Evolutionary conservation across 768 basidiomycete species (phyloP).

Genomic region (Tephrocybe rancida): DNA sequence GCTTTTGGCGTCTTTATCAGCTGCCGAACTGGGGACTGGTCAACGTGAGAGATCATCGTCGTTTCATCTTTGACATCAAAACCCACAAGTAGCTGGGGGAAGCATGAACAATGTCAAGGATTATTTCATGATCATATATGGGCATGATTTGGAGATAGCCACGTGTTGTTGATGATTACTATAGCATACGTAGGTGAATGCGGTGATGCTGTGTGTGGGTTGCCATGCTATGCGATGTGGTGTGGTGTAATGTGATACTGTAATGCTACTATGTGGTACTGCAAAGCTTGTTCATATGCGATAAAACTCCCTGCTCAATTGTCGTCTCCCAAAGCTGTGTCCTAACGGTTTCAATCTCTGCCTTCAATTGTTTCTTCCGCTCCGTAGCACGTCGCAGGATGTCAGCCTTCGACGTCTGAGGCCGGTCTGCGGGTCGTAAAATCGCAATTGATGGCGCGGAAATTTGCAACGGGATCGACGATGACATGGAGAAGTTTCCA

Average conservation of each 20-base stretch:
- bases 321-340: conserved; percentile 75
- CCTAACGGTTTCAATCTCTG: conserved; percentile 61
- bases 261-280: conserved; percentile 8
- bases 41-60: too few species aligned
- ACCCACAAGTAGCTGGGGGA: too few species aligned
- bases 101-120: too few species aligned
- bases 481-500: neutral
- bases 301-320: conserved; percentile 67
- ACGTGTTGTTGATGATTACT: too few species aligned
- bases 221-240: neutral
- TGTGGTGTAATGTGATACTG: conserved; percentile 6
- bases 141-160: too few species aligned
- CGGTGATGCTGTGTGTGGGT: too few species aligned
- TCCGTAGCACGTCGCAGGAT: conserved; percentile 56
- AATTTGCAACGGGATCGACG: neutral
- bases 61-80: too few species aligned
- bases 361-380: conserved; percentile 50
- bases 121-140: too few species aligned
- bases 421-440: neutral
- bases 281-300: conserved; percentile 42
- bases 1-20: too few species aligned
- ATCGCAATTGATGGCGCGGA: too few species aligned
- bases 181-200: too few species aligned
- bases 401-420: conserved; percentile 39
- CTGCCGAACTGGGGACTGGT: too few species aligned